A percentile compares a stretch with the other conserved stretches of the same genome.
These are phyloP conservation scores for Metschnikowia koreensis DNA, from an alignment of 805 yeast genomes.

Conservation along the genomic window DNA sequence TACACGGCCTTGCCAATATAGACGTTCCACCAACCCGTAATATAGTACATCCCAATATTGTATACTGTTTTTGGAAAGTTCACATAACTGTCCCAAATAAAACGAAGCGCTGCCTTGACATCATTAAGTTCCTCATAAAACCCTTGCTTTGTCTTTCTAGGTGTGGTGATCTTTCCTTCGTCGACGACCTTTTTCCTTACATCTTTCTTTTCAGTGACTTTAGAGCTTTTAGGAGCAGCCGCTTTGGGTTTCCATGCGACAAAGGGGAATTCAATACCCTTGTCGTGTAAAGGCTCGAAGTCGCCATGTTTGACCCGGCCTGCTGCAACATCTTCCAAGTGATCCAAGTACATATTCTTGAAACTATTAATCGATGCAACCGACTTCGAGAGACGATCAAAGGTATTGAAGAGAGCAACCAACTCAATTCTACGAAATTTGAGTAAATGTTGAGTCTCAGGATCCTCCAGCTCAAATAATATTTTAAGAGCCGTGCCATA, in stretches of 20 bases:
- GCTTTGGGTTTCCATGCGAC: conserved; percentile 11
- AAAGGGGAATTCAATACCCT: conserved; percentile 43
- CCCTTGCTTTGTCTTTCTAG: conserved; percentile 6
- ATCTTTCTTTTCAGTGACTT: not conserved
- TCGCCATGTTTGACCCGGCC: conserved; percentile 43
- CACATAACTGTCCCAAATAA: conserved; percentile 63
- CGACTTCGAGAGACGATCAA: conserved; percentile 87
- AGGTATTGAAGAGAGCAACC: conserved; percentile 87
- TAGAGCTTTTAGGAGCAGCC: not conserved
- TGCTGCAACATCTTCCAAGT: conserved; percentile 38
- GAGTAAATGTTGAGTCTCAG: conserved; percentile 51
- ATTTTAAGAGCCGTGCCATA: conserved; percentile 95
- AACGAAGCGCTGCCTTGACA: conserved; percentile 58
- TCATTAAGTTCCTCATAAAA: conserved; percentile 47
- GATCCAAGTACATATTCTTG: conserved; percentile 49
- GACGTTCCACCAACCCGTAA: conserved; percentile 64
- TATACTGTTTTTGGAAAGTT: conserved; percentile 66
- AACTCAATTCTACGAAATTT: conserved; percentile 75
- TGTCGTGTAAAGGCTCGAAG: conserved; percentile 31
- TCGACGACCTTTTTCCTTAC: not conserved
- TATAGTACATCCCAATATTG: conserved; percentile 46
- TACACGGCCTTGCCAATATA: conserved; percentile 58
- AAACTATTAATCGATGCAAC: conserved; percentile 72
- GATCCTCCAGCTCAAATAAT: conserved; percentile 69
- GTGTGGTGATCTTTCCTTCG: conserved; percentile 11